Evolutionary conservation across 805 yeast genomes (phyloP), one percentile per base, ranked within the genome.

Genomic region (Kuraishia cidri): DNA sequence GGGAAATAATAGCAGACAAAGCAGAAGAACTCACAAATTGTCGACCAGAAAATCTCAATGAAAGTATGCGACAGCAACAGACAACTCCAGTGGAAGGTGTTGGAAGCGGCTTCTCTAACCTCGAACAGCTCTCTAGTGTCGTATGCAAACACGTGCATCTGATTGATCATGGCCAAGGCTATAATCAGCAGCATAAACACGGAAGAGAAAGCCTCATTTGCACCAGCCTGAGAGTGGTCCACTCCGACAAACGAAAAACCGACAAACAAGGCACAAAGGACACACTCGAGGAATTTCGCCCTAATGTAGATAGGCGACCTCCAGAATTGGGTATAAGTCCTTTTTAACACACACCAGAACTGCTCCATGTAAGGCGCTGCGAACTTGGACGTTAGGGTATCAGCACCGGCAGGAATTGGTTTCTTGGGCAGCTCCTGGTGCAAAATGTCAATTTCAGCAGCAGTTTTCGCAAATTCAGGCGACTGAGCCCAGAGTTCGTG

Each of bases 31-130:
- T 68, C 58, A 43, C 63, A 58, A 24, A 68, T 37, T 23, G 65
- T 43, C 35, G 67, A 67, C 56, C 74, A 81, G 2, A 87, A 86
- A 14, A 77, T 43, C 49, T 81, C 90, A 37, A 64, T 64, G 13
- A 72, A 26, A 39, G 61, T 61, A 44, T 76, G 77, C 5, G 79
- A 53, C 13, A 77, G 31, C 30, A 78, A 46, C 53, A 81, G 52
- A 26, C 69, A 53, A 18, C 75, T 61, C 88, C 88, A 81, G 45
- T 77, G 80, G 60, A 75, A 81, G 26, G 83, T 81, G 47, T 79
- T 79, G 4, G 84, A 75, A 37, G 75, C 69, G 14, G 74, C 64
- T 48, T 81, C 90, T 46, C 90, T 66, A 10, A 72, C 82, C 52
- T 80, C 88, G 46, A 58, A 81, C 26, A 79, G 50, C 36, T 74